Evolutionary conservation across 225 moss, liverwort and hornwort genomes (phyloP).

Genomic region (Pseudisothecium myosuroides): DNA sequence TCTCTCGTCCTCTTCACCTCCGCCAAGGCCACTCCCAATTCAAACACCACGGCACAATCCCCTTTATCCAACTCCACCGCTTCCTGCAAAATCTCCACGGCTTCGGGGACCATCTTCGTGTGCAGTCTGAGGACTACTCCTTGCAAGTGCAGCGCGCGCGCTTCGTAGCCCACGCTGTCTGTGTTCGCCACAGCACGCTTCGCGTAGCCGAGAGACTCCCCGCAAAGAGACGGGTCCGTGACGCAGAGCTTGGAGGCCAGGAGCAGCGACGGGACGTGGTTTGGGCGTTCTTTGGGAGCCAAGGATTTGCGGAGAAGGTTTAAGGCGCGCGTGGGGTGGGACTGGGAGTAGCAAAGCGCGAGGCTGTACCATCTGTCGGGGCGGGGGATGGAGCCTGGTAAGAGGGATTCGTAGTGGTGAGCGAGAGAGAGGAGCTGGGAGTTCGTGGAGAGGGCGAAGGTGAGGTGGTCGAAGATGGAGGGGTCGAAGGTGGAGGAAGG

Average conservation of each 20-base stretch:
- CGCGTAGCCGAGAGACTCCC: conserved; percentile 58
- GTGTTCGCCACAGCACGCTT: conserved; percentile 46
- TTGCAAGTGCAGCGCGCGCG: conserved; percentile 60
- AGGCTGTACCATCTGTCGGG: conserved; percentile 78
- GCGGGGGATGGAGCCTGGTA: conserved; percentile 57
- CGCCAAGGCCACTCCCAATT: conserved; percentile 67
- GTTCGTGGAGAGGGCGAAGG: conserved; percentile 55
- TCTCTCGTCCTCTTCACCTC: conserved; percentile 46
- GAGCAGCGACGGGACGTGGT: conserved; percentile 57
- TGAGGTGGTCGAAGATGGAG: conserved; percentile 65
- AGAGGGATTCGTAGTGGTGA: conserved; percentile 71
- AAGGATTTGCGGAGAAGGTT: conserved; percentile 67
- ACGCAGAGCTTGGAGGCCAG: conserved; percentile 74
- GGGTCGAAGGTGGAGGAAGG: conserved; percentile 47
- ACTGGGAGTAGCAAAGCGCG: conserved; percentile 59
- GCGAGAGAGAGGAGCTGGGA: conserved; percentile 56
- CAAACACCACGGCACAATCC: conserved; percentile 60
- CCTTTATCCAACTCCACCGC: conserved; percentile 54
- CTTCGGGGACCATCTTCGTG: conserved; percentile 30
- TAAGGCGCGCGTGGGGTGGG: conserved; percentile 30
- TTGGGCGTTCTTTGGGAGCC: conserved; percentile 46
- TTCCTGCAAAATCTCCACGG: conserved; percentile 38
- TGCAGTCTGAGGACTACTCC: conserved; percentile 52
- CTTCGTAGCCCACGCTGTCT: conserved; percentile 19
- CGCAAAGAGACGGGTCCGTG: conserved; percentile 14